Evolutionary conservation across 78 protist genomes (phyloP), one percentile per base, ranked within the genome.

Genomic region (Dictyostelium intermedium): DNA sequence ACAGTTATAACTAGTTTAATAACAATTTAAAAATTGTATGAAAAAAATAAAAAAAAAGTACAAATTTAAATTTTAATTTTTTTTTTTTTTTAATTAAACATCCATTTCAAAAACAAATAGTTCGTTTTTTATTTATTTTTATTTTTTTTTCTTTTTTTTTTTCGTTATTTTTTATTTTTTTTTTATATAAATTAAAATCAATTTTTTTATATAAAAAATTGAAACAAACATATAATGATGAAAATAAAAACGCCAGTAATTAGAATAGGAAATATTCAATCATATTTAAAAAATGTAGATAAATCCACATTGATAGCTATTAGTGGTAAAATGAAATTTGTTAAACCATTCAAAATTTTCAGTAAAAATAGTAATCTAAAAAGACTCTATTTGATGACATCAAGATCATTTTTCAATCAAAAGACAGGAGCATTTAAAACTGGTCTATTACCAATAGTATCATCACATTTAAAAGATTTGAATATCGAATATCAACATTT

Each of bases 361-460:
- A 9, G 9, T 11, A 50, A 50, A 50, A 7, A 5, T 16, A 50
- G 61, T 16, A 18, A 13, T 16, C 16, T 50, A 16, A 50, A 16
- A 2, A 70, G 16, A 30, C 14, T 70, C 9, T 30, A 5, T 32
- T 70, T 32, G 18, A 8, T 63, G 13, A 5, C 50, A 61, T 20
- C 61, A 23, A 70, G 60, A 50, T 61, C 92, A 41, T 87, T 91
- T 56, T 81, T 91, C 45, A 47, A 79, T 53, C 79, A 84, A 27
- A 81, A 45, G 20, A 61, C 87, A 7, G 95, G 95, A 16, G n/a
- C 69, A 61, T 91, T 91, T 34, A 84, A 77, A 18, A 91, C 95
- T 20, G 95, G 95, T 30, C n/a, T 91, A 32, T 63, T 91, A 45
- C 91, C 95, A n/a, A 84, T 84, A 43, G 30, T 91, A 14, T 2